Base-by-base conservation (phyloP, 2,329 filamentous ascomycete genomes). In the Zasmidium cellare region DNA sequence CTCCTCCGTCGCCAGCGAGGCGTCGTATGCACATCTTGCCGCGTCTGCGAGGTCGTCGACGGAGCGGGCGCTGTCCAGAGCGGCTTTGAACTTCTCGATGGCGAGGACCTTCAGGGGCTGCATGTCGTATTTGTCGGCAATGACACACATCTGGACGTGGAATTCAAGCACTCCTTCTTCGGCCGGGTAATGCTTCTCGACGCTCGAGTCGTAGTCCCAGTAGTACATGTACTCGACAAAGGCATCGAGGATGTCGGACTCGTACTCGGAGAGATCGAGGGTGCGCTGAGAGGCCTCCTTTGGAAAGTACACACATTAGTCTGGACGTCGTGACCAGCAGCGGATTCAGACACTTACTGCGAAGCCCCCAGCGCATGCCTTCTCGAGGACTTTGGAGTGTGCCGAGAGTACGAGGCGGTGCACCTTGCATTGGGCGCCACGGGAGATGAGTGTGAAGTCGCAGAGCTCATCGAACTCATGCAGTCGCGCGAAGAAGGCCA, bases 81-180 rank as follows among this genome's bases (percentile, higher is more conserved):
- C 28, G 7, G 14, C 28, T n/a, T 46, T 20, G 44, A 46, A 46
- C 7, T 46, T 46, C 16, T 46, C n/a, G 16, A 20, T 46, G 6
- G 44, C 44, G 44, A 46, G 44, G 44, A 7, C 19, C 18, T 46
- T 46, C 7, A 46, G 44, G 7, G 44, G 44, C 44, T 46, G 44
- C 9, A 46, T 46, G 35, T 53, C 51, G 38, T 46, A 53, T 20
- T 53, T 31, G 22, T 53, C 51, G 11, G 51, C 51, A 3, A 19
- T 14, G 14, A 53, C 19, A 12, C n/a, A 31, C 1, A 53, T 46
- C 14, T 2, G 19, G 20, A 53, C 35, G 3, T 53, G 51, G 49
- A 38, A 25, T 2, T 20, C 31, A 3, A 51, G 25, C 19, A 28
- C 22, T 2, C n/a, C 23, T 14, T 41, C 3, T n/a, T 28, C 20